Conservation (phyloP, 306 rosid species). For the Pyrus bretschneideri region DNA sequence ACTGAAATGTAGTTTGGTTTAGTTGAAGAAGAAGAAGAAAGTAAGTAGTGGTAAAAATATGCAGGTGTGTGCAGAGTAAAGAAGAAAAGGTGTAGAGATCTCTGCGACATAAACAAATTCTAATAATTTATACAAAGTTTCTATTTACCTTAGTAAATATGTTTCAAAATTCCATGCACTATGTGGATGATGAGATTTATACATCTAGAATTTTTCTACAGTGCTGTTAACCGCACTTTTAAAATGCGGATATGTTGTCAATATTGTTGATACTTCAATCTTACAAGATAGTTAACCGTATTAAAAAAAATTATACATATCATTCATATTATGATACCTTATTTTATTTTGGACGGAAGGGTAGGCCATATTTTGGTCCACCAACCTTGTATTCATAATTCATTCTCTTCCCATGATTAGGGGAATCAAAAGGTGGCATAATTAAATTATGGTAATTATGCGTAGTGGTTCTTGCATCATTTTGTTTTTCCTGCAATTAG, state of each 20-base stretch:
- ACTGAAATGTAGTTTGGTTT: slow-evolving; percentile 8
- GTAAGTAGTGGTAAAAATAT: slow-evolving; percentile 6
- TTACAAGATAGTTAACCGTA: too few relatives aligned
- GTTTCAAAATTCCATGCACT: background rate
- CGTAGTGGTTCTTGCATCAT: background rate
- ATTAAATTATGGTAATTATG: background rate
- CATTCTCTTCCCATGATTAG: background rate
- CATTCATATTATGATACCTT: too few relatives aligned
- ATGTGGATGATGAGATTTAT: background rate
- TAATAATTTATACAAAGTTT: slow-evolving; percentile 14
- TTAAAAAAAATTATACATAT: too few relatives aligned
- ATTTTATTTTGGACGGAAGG: background rate
- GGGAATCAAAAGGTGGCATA: background rate
- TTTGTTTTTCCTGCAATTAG: background rate
- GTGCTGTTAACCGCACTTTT: too few relatives aligned
- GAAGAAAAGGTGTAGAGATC: slow-evolving; percentile 8
- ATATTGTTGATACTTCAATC: too few relatives aligned
- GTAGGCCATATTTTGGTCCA: background rate
- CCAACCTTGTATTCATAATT: background rate
- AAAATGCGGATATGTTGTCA: too few relatives aligned
- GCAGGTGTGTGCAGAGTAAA: slow-evolving; percentile 4
- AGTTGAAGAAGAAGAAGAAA: slow-evolving; percentile 4
- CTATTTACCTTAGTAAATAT: background rate
- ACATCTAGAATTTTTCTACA: background rate
- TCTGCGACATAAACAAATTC: slow-evolving; percentile 9